phyloP scores from a whole-genome alignment of 306 rosid species.

The Coriaria nepalensis region DNA sequence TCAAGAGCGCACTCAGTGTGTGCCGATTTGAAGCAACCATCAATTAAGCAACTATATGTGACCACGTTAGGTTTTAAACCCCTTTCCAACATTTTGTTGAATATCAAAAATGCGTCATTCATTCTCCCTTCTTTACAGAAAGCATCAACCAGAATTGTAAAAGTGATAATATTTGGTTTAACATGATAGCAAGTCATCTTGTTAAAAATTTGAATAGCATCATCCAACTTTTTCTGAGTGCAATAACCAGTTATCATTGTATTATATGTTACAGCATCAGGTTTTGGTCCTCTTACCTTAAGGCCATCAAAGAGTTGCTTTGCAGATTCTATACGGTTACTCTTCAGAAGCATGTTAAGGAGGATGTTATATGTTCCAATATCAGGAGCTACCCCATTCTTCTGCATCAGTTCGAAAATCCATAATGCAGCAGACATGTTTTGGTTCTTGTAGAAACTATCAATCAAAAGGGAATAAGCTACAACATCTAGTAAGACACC shows the following conservation, averaged over 20 bases:
- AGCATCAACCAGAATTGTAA: constrained; percentile 17
- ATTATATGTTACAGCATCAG: constrained; percentile 22
- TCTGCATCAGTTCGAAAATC: constrained; percentile 12
- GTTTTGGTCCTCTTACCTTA: constrained; percentile 9
- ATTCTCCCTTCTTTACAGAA: constrained; percentile 19
- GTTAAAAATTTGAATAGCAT: constrained; percentile 14
- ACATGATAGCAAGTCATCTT: constrained; percentile 5
- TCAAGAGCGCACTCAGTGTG: constrained; percentile 10
- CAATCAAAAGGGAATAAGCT: constrained; percentile 13
- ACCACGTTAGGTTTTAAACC: constrained; percentile 18
- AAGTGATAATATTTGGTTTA: constrained; percentile 23
- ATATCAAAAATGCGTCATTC: constrained; percentile 18
- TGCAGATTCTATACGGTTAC: constrained; percentile 10
- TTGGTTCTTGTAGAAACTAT: constrained; percentile 18
- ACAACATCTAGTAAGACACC: constrained; percentile 13
- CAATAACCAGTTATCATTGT: constrained; percentile 25
- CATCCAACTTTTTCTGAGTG: constrained; percentile 11
- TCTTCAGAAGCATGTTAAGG: constrained; percentile 12
- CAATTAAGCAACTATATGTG: constrained; percentile 23
- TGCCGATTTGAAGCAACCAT: constrained; percentile 21
- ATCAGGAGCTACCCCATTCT: constrained; percentile 16
- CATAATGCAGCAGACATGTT: neutral
- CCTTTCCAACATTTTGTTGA: constrained; percentile 15
- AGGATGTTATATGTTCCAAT: constrained; percentile 18
- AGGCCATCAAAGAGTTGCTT: constrained; percentile 6